These are phyloP conservation scores for Neocatenulostroma microsporum DNA, from an alignment of 2,329 filamentous ascomycete genomes.

Conservation along the genomic window DNA sequence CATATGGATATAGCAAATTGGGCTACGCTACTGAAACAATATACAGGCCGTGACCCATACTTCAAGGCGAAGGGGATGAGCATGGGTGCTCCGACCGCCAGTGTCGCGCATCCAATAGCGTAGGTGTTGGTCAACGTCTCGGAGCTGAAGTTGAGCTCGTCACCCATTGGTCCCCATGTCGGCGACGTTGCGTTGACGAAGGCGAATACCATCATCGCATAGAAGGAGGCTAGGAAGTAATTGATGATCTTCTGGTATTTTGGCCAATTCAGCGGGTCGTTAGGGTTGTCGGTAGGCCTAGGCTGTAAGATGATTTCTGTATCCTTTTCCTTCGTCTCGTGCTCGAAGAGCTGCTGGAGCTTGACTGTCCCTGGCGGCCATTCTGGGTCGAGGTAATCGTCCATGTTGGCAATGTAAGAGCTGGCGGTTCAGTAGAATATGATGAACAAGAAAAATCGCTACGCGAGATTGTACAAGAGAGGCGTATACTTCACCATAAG, in stretches of 20 bases:
- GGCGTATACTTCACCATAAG: too few relatives aligned
- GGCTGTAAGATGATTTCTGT: constrained; percentile 31
- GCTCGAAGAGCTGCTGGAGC: constrained; percentile 16
- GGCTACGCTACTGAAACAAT: constrained; percentile 40
- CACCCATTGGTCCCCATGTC: constrained; percentile 38
- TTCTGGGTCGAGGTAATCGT: constrained; percentile 20
- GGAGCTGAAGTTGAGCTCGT: constrained; percentile 38
- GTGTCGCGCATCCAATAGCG: constrained; percentile 40
- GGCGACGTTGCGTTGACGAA: constrained; percentile 36
- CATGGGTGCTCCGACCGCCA: constrained; percentile 42
- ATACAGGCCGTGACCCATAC: constrained; percentile 45
- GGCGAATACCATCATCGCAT: constrained; percentile 37
- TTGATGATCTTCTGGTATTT: constrained; percentile 36
- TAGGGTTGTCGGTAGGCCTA: constrained; percentile 31
- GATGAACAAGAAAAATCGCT: too few relatives aligned
- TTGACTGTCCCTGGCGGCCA: constrained; percentile 24
- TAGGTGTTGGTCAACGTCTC: constrained; percentile 39
- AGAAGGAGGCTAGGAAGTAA: constrained; percentile 36
- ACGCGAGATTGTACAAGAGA: too few relatives aligned
- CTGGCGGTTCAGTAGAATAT: too few relatives aligned
- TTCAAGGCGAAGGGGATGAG: constrained; percentile 48
- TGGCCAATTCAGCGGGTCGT: constrained; percentile 35
- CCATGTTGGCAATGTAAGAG: too few relatives aligned
- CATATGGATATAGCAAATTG: constrained; percentile 45
- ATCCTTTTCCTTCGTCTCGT: constrained; percentile 12